Evolutionary conservation across 768 basidiomycete species (phyloP), one percentile per base, ranked within the genome.

Genomic region (Hericium erinaceus): DNA sequence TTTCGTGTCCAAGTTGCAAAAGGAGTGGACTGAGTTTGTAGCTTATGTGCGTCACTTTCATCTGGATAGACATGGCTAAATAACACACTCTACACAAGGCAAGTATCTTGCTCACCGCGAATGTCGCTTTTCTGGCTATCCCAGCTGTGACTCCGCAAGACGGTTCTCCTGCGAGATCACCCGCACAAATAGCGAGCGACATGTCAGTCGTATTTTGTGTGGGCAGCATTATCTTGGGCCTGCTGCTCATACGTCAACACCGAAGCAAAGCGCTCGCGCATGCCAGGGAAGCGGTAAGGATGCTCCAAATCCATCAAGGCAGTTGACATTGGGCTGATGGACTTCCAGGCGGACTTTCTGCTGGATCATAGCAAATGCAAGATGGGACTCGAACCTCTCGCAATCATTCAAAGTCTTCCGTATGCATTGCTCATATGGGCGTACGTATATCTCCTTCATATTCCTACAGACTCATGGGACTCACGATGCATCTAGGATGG

Each of bases 371-470:
- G 62, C 16, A 64, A 73, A 10, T 37, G 61, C 9, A 63, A 54
- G 0, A 70, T 73, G 16, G 81, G 82, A 2, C 66, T 81, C 2
- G 80, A 83, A 63, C 76, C 66, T 1, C 71, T 82, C 9, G 79
- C 80, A 13, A 70, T 84, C 26, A 63, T 80, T 54, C 80, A 81
- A 58, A 78, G 79, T 56, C 64, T 84, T 9, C 83, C 83, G 0
- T 80, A 80, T 57, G 78, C 79, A 1, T 67, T 83, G 24, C 70
- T 84, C 38, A 76, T 84, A 72, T 84, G 82, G 82, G 76, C 75
- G 82, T 82, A 64, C 66, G 81, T 75, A 39, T 4, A 50, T 22
- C 44, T 7, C 33, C 39, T 7, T 15, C 12, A n/a, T 18, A 16
- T 15, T 20, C 12, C 8, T 38, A 9, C 4, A 24, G 10, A 5